Evolutionary conservation across 345 rosid species (phyloP), one percentile per base, ranked within the genome.

Genomic region (Euphorbia tirucalli): DNA sequence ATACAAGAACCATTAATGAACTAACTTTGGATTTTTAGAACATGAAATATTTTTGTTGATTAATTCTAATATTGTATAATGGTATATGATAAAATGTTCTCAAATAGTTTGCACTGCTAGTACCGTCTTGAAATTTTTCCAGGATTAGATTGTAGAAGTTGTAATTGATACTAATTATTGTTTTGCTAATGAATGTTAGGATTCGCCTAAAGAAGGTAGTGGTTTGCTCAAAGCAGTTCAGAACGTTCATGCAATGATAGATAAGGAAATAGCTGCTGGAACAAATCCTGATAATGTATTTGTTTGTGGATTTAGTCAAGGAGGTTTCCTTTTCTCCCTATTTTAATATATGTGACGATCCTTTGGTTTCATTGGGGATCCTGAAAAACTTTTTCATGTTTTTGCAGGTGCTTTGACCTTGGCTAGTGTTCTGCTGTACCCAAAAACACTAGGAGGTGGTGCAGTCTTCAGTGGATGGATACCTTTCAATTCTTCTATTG

Each of bases 261-360:
- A 90, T 77, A 79, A 86, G 54, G 97, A 85, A 82, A 84, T 90
- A 74, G 86, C 86, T 57, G 69, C 78, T 21, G 97, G 97, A 67
- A 82, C 77, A 16, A 77, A 79, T 81, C 92, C 92, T 68, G 84
- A 78, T 48, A 89, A 90, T 57, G 79, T 89, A 19, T 89, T 85
- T 69, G 83, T 93, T 8, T 89, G 97, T 77, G 95, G 98, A 59
- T 84, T 93, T 72, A 90, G 98, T 85, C 98, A 93, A 89, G 95
- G 92, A 88, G 98, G 95, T 89, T 37, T 31, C 39, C 71, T 46
- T 78, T 77, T 76, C 79, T 73, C 73, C 63, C 52, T 79, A 37
- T 16, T n/a, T 11, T 30, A 28, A 21, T 56, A 35, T 21, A 13
- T 21, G 7, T 25, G 28, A 11, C 62, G 50, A 50, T 27, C 19